A percentile compares a stretch with the other conserved stretches of the same genome.
phyloP scores from a whole-genome alignment of 345 rosid genomes.

The Arabis hirsuta region DNA sequence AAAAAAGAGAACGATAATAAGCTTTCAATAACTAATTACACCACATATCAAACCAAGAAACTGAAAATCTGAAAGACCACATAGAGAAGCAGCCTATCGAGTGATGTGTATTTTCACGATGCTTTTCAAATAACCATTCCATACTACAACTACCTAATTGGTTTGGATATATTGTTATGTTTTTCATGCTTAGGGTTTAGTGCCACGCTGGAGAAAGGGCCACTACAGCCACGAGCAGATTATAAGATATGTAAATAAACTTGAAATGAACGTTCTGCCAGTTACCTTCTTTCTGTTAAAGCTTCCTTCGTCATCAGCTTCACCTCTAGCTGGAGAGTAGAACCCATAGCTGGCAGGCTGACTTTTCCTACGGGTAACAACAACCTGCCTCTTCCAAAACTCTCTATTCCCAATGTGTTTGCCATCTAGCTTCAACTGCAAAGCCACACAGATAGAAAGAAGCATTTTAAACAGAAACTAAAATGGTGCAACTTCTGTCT shows the following conservation, averaged over 20 bases:
- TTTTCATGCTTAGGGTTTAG: conserved; percentile 19
- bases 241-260: conserved; percentile 5
- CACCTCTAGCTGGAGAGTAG: conserved; percentile 81
- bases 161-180: conserved; percentile 10
- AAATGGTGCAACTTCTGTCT: conserved; percentile 12
- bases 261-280: background rate
- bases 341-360: conserved; percentile 90
- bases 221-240: conserved; percentile 18
- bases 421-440: conserved; percentile 86
- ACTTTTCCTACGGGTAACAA: conserved; percentile 82
- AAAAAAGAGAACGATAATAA: conserved; percentile 22
- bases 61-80: conserved; percentile 24
- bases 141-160: conserved; percentile 8
- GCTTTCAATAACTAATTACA: conserved; percentile 2
- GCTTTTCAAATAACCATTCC: conserved; percentile 14
- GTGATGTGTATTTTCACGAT: background rate
- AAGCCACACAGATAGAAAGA: conserved; percentile 39
- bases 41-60: conserved; percentile 30
- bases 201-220: conserved; percentile 2
- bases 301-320: conserved; percentile 68
- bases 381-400: conserved; percentile 88
- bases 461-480: conserved; percentile 13
- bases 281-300: conserved; percentile 66
- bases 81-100: conserved; percentile 23
- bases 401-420: conserved; percentile 77